A percentile compares a stretch with the other conserved stretches of the same genome.
These are phyloP conservation scores for Phytophthora brassicae DNA, from an alignment of 352 stramenopile species.

Conservation along the genomic window DNA sequence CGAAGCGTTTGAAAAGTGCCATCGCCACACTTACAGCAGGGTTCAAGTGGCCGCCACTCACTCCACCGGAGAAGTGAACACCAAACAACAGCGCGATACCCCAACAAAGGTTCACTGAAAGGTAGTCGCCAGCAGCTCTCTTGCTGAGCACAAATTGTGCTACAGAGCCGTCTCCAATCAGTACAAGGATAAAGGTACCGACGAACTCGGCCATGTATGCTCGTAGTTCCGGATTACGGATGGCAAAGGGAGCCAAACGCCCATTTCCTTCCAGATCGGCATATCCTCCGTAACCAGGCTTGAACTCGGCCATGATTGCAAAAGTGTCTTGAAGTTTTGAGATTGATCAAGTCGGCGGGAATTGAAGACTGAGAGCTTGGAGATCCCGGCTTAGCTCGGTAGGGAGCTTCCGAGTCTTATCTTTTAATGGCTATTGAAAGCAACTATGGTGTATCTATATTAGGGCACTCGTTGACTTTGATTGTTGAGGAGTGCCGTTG, in stretches of 20 bases:
- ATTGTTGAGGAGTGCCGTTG: slow-evolving; percentile 7
- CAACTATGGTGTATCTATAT: neutral
- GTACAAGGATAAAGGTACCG: slow-evolving; percentile 62
- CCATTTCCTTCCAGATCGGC: slow-evolving; percentile 20
- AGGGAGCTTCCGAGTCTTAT: slow-evolving; percentile 21
- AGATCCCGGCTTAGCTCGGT: neutral
- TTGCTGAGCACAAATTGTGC: slow-evolving; percentile 58
- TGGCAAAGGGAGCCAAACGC: slow-evolving; percentile 11
- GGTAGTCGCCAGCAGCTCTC: slow-evolving; percentile 60
- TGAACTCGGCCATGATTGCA: slow-evolving; percentile 31
- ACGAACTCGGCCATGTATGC: slow-evolving; percentile 49
- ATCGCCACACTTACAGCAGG: slow-evolving; percentile 70
- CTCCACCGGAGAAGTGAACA: slow-evolving; percentile 62
- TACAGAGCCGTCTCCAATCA: slow-evolving; percentile 58
- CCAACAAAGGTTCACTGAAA: slow-evolving; percentile 68
- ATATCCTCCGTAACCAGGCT: slow-evolving; percentile 28
- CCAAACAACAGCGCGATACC: slow-evolving; percentile 75
- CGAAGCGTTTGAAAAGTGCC: slow-evolving; percentile 55
- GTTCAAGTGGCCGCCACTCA: slow-evolving; percentile 73
- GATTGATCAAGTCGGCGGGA: slow-evolving; percentile 5
- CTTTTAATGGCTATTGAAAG: slow-evolving; percentile 13
- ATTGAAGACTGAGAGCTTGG: slow-evolving; percentile 22
- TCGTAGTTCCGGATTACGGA: slow-evolving; percentile 18
- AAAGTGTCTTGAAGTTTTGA: slow-evolving; percentile 15
- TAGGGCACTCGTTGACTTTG: neutral